Percentiles rank a stretch among this genome's conserved stretches.
Evolutionary conservation across 2,329 filamentous ascomycete genomes (phyloP).

Genomic region (Tolypocladium ovalisporum): DNA sequence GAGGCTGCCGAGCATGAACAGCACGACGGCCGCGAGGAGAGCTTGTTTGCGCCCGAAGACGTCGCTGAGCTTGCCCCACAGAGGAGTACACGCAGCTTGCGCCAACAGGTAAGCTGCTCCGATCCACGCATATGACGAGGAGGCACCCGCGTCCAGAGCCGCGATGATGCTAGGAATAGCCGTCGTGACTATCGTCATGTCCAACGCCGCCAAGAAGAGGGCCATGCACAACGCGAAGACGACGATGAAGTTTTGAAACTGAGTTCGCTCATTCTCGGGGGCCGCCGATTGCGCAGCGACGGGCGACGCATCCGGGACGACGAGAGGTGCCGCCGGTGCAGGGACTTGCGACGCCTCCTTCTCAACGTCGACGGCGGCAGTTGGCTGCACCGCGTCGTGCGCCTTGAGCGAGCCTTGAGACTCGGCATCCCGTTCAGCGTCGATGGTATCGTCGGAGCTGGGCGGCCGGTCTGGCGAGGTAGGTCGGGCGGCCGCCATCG

Average conservation of each 20-base stretch:
- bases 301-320: background rate
- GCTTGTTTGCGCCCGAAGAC: conserved; percentile 48
- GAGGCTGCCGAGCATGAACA: conserved; percentile 45
- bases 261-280: conserved; percentile 25
- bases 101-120: conserved; percentile 64
- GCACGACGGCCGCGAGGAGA: conserved; percentile 35
- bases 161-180: conserved; percentile 55
- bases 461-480: conserved; percentile 9
- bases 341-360: background rate
- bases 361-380: background rate
- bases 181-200: conserved; percentile 54
- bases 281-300: background rate
- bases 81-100: conserved; percentile 53
- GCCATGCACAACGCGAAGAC: conserved; percentile 29
- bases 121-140: conserved; percentile 56
- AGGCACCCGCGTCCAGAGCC: conserved; percentile 35
- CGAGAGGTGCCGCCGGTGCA: background rate
- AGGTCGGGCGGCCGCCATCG: background rate
- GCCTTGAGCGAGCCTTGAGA: conserved; percentile 2
- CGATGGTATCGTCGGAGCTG: conserved; percentile 17
- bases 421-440: conserved; percentile 11
- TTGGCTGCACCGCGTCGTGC: background rate
- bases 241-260: conserved; percentile 26
- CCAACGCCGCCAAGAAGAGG: conserved; percentile 43
- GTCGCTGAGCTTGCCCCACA: conserved; percentile 56